phyloP scores from a whole-genome alignment of 352 stramenopile species.

The Phytopythium cucurbitacearum region DNA sequence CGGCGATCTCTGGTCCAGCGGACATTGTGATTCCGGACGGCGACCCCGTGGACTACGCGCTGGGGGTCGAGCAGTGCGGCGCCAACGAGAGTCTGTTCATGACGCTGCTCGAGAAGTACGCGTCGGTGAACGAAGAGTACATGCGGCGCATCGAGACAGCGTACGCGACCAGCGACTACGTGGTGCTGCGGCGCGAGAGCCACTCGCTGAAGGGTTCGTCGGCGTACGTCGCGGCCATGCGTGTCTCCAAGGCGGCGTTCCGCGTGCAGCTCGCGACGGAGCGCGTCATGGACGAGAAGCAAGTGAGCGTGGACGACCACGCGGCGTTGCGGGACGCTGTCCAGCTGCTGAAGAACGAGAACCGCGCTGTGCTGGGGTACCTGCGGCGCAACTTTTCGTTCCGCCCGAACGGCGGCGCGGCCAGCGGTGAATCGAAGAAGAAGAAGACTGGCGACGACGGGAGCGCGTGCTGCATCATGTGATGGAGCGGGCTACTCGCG shows the following conservation, averaged over 20 bases:
- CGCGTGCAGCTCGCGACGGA: conserved; percentile 73
- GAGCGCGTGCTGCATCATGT: conserved; percentile 71
- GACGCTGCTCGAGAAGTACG: conserved; percentile 78
- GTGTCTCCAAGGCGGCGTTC: conserved; percentile 80
- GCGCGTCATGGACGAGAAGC: conserved; percentile 59
- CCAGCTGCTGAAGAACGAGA: conserved; percentile 67
- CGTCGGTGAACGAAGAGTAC: conserved; percentile 61
- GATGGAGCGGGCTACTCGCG: conserved; percentile 4
- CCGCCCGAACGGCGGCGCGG: conserved; percentile 23
- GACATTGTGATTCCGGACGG: conserved; percentile 45
- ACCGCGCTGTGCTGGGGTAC: conserved; percentile 72
- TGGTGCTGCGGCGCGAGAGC: conserved; percentile 65
- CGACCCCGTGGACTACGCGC: conserved; percentile 76
- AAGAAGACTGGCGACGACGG: conserved; percentile 38
- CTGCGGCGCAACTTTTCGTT: conserved; percentile 83
- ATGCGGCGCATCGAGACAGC: conserved; percentile 72
- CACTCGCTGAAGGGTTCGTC: conserved; percentile 88
- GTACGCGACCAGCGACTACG: conserved; percentile 45
- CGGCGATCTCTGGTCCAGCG: no score
- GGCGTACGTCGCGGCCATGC: conserved; percentile 78
- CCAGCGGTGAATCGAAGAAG: conserved; percentile 22
- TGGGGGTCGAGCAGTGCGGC: conserved; percentile 79
- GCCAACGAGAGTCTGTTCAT: conserved; percentile 82
- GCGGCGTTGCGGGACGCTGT: conserved; percentile 37
- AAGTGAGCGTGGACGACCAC: conserved; percentile 26